Percentiles rank a stretch among this genome's conserved stretches.
Evolutionary conservation across 1,284 basidiomycete genomes (phyloP).

Genomic region (Xerocomus amazonicus): DNA sequence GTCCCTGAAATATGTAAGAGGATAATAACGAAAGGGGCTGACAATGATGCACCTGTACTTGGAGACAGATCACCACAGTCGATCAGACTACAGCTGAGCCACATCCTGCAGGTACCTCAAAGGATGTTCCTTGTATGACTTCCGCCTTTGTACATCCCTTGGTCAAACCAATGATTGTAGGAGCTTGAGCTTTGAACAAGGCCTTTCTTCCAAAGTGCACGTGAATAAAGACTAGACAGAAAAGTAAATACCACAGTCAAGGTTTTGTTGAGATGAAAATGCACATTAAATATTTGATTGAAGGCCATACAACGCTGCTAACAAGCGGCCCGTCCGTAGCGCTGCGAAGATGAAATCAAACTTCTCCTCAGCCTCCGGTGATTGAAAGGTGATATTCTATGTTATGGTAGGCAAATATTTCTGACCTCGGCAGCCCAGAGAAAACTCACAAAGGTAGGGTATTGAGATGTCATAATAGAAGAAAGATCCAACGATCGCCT

Average conservation of each 20-base stretch:
- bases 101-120: conserved; percentile 83
- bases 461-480: conserved; percentile 87
- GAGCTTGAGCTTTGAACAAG: conserved; percentile 68
- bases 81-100: conserved; percentile 80
- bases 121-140: conserved; percentile 52
- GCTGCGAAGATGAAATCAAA: conserved; percentile 88
- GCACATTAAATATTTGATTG: conserved; percentile 83
- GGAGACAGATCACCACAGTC: conserved; percentile 74
- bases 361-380: conserved; percentile 72
- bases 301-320: conserved; percentile 90
- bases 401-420: neutral
- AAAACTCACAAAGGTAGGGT: conserved; percentile 70
- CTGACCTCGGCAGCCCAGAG: too few species aligned
- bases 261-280: conserved; percentile 19
- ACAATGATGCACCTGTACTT: conserved; percentile 63
- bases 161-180: conserved; percentile 79
- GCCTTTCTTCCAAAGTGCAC: conserved; percentile 59
- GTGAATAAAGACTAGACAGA: conserved; percentile 71
- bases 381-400: conserved; percentile 64
- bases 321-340: conserved; percentile 78
- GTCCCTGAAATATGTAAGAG: conserved; percentile 51
- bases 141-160: conserved; percentile 82
- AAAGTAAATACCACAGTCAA: conserved; percentile 3
- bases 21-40: neutral
- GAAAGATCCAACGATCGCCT: conserved; percentile 77